Base-by-base conservation (phyloP, 2,329 filamentous ascomycete species). In the Fonsecaea multimorphosa region DNA sequence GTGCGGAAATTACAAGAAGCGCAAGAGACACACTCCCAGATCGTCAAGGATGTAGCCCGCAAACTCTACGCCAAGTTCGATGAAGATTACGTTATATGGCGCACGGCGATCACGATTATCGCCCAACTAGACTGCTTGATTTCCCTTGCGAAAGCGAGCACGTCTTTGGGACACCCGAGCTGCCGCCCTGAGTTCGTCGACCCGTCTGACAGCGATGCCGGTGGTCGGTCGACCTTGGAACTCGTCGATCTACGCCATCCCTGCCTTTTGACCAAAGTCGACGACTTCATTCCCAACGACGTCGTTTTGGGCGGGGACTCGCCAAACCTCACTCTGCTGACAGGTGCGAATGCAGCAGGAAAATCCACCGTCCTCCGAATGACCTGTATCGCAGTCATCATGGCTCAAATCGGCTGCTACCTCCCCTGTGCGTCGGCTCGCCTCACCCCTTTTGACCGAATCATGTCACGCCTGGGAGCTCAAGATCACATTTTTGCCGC, bases 401-500 rank as follows among this genome's bases (percentile, higher is more conserved):
- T 99, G 87, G 95, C 95, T 0, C 95, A 99, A 76, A 90, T 99
- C 32, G 95, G 95, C 62, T 97, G 94, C 77, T 91, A 96, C 72
- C 87, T 99, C 1, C 95, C 95, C 1, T 93, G 92, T 65, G 83
- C 85, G 19, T 92, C 89, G 2, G 95, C 95, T 0, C 88, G 85
- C 2, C 84, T 99, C 52, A 98, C 94, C 0, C 94, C 95, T 0
- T 88, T 96, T 2, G 95, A 99, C 76, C 91, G 95, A 61, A 98
- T 99, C 82, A 99, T 99, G 95, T 98, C 94, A 9, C 92, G 95
- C 53, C 87, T 99, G 0, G 95, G 95, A 9, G 95, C 95, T 55
- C 97, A 98, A 74, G 95, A 99, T 86, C 98, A 98, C 78, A 99
- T 99, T 73, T 98, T 99, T 76, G 95, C 94, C 1, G 92, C 94